Evolutionary conservation across 441 rosid species (phyloP), one percentile per base, ranked within the genome.

Genomic region (Gossypium gossypioides): DNA sequence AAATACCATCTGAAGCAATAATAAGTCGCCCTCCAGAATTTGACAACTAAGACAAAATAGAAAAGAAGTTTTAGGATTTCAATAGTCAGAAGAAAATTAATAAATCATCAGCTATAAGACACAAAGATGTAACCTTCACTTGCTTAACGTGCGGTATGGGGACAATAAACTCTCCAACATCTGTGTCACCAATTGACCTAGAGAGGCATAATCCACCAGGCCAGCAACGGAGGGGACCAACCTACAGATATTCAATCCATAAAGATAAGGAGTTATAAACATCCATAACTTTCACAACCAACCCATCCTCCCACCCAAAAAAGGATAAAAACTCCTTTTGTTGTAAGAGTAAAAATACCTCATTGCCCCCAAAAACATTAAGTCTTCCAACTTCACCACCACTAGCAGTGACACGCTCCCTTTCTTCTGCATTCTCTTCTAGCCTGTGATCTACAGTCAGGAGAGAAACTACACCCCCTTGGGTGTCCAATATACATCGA

Each of bases 381-480:
- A 94, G 92, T 78, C 99, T 88, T 73, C 99, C 99, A 6, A 92
- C 99, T 87, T 94, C 97, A 73, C 99, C 99, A 12, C 99, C 99
- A 78, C 99, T 92, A 61, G 99, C 99, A 81, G 97, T 94, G 76
- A 94, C 91, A 50, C 99, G 97, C 81, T 92, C 97, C 79, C 99
- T 85, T 85, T 94, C 99, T 84, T 90, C 97, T 16, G 32, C 94
- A 81, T 94, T 94, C 81, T 94, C 99, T 84, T 94, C 99, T 21
- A 94, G 84, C 83, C 99, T 86, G 76, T 92, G 97, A 82, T 94
- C 99, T 32, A 90, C 99, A 2, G 99, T 94, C 82, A 94, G 81
- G 0, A 94, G 91, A 66, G 99, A 91, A 63, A 94, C 92, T 68
- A 90, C 84, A 48, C 97, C 99, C 24, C 92, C 94, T 77, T 89